These are phyloP conservation scores for Sclerotinia nivalis DNA, from an alignment of 2,329 filamentous ascomycete genomes.

Conservation along the genomic window DNA sequence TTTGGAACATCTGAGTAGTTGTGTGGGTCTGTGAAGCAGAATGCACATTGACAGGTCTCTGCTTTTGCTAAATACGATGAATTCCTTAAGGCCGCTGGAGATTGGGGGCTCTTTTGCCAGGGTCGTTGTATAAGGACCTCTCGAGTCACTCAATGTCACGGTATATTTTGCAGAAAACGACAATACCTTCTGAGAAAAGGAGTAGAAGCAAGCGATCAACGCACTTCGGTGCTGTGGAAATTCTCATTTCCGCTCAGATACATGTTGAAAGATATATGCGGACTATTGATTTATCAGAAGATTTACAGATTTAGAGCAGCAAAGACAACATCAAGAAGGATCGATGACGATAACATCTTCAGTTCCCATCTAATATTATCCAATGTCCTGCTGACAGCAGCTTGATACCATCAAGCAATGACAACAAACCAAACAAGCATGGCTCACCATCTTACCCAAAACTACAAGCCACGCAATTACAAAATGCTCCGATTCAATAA, in stretches of 20 bases:
- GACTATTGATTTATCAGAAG: no score
- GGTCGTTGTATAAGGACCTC: background rate
- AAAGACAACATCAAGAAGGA: background rate
- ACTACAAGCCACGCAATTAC: no score
- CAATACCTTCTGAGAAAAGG: accelerated
- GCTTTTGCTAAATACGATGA: background rate
- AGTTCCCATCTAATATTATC: background rate
- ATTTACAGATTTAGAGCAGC: background rate
- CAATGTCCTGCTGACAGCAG: background rate
- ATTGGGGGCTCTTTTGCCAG: background rate
- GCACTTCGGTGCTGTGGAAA: accelerated
- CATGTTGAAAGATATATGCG: background rate
- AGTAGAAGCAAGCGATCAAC: background rate
- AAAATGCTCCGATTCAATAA: background rate
- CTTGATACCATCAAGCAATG: background rate
- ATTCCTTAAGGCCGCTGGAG: background rate
- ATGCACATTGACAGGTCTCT: background rate
- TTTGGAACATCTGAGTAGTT: background rate
- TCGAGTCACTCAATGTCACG: background rate
- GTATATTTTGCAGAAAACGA: background rate
- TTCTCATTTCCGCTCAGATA: accelerated
- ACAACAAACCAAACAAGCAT: background rate
- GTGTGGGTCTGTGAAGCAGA: background rate
- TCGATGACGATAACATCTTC: no score
- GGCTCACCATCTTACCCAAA: background rate